A percentile compares a stretch with the other conserved stretches of the same genome.
Conservation (phyloP, 208 protist genomes). For the Leishmania martiniquensis region DNA sequence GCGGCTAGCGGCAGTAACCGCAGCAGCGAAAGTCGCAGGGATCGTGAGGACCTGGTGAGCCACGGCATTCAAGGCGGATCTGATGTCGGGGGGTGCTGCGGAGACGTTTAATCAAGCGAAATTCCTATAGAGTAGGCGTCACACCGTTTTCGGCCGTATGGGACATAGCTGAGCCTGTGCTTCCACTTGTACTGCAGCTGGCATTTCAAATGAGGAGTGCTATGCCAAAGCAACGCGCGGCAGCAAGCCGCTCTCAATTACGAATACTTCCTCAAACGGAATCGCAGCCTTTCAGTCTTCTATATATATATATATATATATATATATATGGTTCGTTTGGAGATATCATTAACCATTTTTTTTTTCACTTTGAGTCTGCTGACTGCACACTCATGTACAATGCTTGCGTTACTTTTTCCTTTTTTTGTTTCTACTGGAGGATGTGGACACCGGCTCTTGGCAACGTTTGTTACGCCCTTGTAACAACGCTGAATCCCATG, state of each 20-base stretch:
- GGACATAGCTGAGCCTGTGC: background rate
- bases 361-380: background rate
- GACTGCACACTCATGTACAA: conserved; percentile 2
- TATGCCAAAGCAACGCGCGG: background rate
- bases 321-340: background rate
- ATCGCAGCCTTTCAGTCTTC: background rate
- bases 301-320: background rate
- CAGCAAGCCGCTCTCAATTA: background rate
- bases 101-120: background rate
- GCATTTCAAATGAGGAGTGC: background rate
- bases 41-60: conserved; percentile 13
- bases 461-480: background rate
- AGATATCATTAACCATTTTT: background rate
- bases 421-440: background rate
- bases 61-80: background rate
- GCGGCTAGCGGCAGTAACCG: conserved; percentile 24
- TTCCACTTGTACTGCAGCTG: background rate
- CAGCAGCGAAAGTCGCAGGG: conserved; percentile 22
- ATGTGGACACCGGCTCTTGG: background rate
- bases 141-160: background rate
- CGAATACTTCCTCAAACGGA: background rate
- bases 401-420: background rate
- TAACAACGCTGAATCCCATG: background rate
- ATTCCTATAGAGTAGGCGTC: background rate
- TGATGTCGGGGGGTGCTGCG: background rate